These are phyloP conservation scores for Babesia divergens DNA, from an alignment of 169 alveolate genomes.

Conservation along the genomic window DNA sequence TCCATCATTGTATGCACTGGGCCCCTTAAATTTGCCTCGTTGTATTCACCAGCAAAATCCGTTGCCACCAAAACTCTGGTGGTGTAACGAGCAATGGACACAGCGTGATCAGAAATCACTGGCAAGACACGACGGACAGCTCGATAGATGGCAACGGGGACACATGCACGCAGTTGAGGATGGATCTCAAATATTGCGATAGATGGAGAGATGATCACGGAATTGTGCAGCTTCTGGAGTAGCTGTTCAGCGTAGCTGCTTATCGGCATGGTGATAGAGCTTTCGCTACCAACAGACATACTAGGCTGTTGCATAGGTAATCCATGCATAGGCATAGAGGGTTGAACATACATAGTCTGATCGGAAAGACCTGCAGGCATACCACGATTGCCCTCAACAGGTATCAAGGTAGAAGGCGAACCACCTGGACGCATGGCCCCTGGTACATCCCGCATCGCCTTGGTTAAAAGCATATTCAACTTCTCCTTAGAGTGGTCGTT, in stretches of 20 bases:
- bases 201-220: slow-evolving; percentile 83
- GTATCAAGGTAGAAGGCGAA: not conserved
- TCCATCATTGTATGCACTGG: slow-evolving; percentile 92
- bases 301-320: not conserved
- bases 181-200: slow-evolving; percentile 86
- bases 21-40: slow-evolving; percentile 84
- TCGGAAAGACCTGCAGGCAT: not conserved
- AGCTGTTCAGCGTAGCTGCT: slow-evolving; percentile 6
- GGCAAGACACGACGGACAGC: slow-evolving; percentile 93
- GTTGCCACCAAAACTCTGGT: slow-evolving; percentile 93
- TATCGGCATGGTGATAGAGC: not conserved
- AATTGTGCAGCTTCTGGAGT: slow-evolving; percentile 34
- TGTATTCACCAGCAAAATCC: slow-evolving; percentile 94
- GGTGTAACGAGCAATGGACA: slow-evolving; percentile 92
- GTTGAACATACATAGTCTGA: not conserved
- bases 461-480: slow-evolving; percentile 46
- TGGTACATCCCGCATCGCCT: slow-evolving; percentile 61
- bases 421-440: slow-evolving; percentile 11
- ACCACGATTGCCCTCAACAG: not conserved
- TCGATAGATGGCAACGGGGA: slow-evolving; percentile 93
- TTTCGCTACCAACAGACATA: not conserved
- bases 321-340: not conserved
- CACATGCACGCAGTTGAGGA: slow-evolving; percentile 82
- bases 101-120: slow-evolving; percentile 87
- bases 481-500: slow-evolving; percentile 11